Conservation (phyloP, 176 grass and related monocot genomes). For the Oryza meyeriana region DNA sequence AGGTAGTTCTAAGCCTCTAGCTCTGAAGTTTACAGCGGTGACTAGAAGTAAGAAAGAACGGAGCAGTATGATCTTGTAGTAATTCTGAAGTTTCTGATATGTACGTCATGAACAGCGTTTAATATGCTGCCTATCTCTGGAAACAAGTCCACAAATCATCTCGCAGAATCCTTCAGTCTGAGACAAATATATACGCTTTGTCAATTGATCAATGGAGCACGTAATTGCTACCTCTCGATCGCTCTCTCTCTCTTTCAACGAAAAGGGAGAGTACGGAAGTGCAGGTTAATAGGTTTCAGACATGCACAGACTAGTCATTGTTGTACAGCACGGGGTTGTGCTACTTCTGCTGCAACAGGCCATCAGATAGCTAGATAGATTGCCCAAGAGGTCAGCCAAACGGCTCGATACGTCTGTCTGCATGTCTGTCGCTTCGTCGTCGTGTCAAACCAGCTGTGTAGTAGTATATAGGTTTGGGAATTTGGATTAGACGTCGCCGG, state of each 20-base stretch:
- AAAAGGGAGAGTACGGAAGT: background rate
- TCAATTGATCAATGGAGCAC: background rate
- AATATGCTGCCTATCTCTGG: background rate
- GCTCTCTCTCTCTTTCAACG: background rate
- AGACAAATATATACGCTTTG: background rate
- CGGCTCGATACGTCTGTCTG: background rate
- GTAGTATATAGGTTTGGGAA: background rate
- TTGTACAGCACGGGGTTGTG: background rate
- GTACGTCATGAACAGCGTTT: background rate
- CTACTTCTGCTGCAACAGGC: background rate
- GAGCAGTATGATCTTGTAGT: background rate
- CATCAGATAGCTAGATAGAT: background rate
- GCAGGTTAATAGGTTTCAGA: no score
- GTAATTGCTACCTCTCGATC: background rate
- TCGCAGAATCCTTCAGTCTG: background rate
- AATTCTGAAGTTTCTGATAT: background rate
- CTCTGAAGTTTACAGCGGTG: background rate
- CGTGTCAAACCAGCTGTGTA: background rate
- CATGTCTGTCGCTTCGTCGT: background rate
- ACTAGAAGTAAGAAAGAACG: no score
- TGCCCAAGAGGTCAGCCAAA: background rate
- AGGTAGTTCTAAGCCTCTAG: background rate
- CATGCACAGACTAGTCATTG: no score
- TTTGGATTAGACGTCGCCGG: background rate
- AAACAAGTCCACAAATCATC: background rate